A percentile compares a stretch with the other conserved stretches of the same genome.
phyloP scores from a whole-genome alignment of 495 filamentous ascomycete species.

The Xylaria bambusicola region DNA sequence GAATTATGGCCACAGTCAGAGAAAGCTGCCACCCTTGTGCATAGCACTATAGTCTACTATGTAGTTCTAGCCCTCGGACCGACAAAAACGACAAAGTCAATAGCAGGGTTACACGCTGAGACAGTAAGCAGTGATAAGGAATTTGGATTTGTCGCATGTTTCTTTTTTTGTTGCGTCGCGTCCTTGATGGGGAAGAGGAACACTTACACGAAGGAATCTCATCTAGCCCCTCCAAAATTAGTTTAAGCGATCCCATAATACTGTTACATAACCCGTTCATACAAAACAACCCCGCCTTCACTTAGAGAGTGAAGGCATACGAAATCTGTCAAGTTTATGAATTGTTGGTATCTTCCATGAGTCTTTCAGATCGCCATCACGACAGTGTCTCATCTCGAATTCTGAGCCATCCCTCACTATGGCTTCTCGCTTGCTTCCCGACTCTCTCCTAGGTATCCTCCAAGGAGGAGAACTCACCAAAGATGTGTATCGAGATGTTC shows the following conservation, averaged over 20 bases:
- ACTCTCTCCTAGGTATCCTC: neutral
- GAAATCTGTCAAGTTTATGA: neutral
- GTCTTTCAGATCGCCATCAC: neutral
- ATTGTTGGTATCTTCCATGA: neutral
- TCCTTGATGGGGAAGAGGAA: neutral
- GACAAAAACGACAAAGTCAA: neutral
- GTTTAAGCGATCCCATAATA: neutral
- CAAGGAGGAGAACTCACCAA: neutral
- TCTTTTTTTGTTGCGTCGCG: neutral
- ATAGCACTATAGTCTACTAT: neutral
- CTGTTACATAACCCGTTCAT: neutral
- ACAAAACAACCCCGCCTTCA: neutral
- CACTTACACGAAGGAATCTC: neutral
- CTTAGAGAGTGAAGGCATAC: neutral
- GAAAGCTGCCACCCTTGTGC: neutral
- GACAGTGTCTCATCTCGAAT: neutral
- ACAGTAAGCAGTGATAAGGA: neutral
- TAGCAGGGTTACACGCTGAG: neutral
- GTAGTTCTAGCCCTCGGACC: too few species aligned
- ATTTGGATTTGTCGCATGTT: conserved; percentile 7
- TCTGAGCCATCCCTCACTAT: neutral
- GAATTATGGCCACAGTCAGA: neutral
- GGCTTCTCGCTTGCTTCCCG: neutral
- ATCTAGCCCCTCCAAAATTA: neutral
- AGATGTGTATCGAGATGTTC: neutral